Evolutionary conservation across 768 basidiomycete genomes (phyloP), one percentile per base, ranked within the genome.

Genomic region (Kwoniella pini): DNA sequence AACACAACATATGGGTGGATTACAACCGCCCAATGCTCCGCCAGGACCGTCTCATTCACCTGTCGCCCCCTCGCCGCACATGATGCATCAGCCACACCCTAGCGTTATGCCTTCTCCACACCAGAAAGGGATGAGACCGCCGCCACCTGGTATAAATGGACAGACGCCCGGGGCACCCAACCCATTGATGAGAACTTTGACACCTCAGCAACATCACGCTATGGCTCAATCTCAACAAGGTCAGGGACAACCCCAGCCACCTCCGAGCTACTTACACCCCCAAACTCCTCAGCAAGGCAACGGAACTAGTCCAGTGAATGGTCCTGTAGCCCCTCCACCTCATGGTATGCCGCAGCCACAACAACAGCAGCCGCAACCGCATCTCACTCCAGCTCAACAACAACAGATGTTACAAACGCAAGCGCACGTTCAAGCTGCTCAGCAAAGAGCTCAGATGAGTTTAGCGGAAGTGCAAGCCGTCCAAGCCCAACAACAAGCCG

Each of bases 1-100:
- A 51, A 54, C 42, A 24, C 48, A 49, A 13, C 65, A 66, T 27
- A 36, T 55, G 42, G 54, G 54, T 7, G 58, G 59, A 6, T 42
- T 70, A n/a, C 65, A 66, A 59, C 58, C 62, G 40, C 63, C 64
- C 4, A 63, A 68, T 48, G 56, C 65, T 11, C 59, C 65, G 21
- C 64, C 70, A 27, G 73, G 70, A 10, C 70, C 73, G 11, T 68
- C 68, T 3, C 71, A 69, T 51, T 69, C 70, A 2, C 70, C 70
- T 17, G 39, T 70, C 11, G 50, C 55, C 5, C 70, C 73, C 15
- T 68, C 68, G 6, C 70, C 68, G 13, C 73, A 70, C 43, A 61
- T 67, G 60, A 68, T 74, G 68, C 70, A 70, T 13, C 68, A 71
- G 46, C 69, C 62, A 22, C 72, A 64, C 52, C 65, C 63, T 3